A percentile compares a stretch with the other conserved stretches of the same genome.
Evolutionary conservation across 441 rosid genomes (phyloP).

Genomic region (Aquilaria agallochum): DNA sequence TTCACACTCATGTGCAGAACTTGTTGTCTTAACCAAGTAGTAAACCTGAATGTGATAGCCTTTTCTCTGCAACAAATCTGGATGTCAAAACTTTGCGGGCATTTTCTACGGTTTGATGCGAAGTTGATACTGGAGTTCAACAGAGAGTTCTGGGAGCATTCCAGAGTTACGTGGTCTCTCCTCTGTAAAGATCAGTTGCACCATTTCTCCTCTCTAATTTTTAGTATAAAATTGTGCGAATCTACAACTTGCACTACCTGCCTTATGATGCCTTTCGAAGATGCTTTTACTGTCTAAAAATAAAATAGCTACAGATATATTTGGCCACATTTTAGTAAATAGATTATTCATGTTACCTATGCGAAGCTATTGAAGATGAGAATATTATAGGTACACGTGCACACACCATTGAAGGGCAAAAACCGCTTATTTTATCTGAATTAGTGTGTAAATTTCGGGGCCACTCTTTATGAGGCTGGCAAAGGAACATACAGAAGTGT

Average conservation of each 20-base stretch:
- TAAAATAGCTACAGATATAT: not conserved
- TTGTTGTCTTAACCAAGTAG: no score
- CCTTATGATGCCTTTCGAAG: slow-evolving; percentile 22
- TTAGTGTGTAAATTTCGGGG: no score
- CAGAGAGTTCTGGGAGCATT: slow-evolving; percentile 9
- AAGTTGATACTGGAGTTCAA: slow-evolving; percentile 10
- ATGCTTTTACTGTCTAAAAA: slow-evolving; percentile 19
- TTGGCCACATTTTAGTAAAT: not conserved
- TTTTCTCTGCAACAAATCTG: not conserved
- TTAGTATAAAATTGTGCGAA: slow-evolving; percentile 11
- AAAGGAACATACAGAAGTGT: not conserved
- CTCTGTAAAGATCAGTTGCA: slow-evolving; percentile 5
- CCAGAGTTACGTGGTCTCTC: slow-evolving; percentile 6
- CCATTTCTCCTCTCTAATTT: slow-evolving; percentile 1
- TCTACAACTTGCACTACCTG: slow-evolving; percentile 26
- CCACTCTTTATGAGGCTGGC: no score
- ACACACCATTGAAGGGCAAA: not conserved
- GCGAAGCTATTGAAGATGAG: not conserved
- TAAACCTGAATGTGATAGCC: not conserved
- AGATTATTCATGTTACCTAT: slow-evolving; percentile 12
- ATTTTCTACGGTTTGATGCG: slow-evolving; percentile 7
- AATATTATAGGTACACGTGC: slow-evolving; percentile 6
- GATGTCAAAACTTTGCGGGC: slow-evolving; percentile 11
- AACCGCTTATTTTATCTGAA: no score
- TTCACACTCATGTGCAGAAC: not conserved